Base-by-base conservation (phyloP, 306 rosid genomes). In the Hippophae rhamnoides region DNA sequence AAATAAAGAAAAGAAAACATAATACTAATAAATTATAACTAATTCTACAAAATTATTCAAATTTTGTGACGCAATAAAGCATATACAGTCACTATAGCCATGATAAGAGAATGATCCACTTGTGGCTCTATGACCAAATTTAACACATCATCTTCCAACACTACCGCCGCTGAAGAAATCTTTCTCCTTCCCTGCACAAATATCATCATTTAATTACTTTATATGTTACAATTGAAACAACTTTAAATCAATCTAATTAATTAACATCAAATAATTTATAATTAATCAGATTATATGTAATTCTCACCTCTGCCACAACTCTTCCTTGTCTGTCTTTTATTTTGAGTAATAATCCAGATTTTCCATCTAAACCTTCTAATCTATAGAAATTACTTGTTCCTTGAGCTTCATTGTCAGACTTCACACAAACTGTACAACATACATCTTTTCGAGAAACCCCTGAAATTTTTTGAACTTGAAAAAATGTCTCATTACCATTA, bases 231-330 rank as follows among this genome's bases (percentile, higher is more conserved):
- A 53, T 61, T 40, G 12, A 25, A 27, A 31, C 38, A 31, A 31
- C 38, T 31, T 31, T 2, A 31, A 31, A 31, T 31, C 5, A 31
- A 31, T 2, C 4, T 31, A 31, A 31, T 31, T 31, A 23, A 44
- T 10, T 10, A 46, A 2, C 50, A 46, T 46, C 0, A 46, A 8
- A 10, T 46, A 9, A 13, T 10, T 9, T 6, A 10, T 46, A 9
- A 13, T 10, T 9, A 46, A 10, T 9, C 13, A 46, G 5, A 46
- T 46, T 9, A 46, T 5, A 10, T 10, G 13, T 9, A 2, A 10
- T 10, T 13, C 52, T 71, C 61, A 84, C 97, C 89, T 92, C 96
- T 9, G 96, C 98, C 60, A 87, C 65, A 23, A 78, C 55, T 0
- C 74, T 60, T 69, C 86, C 86, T 13, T 79, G 67, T 10, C 47